These are phyloP conservation scores for Venturia nashicola DNA, from an alignment of 2,329 filamentous ascomycete species.

Conservation along the genomic window DNA sequence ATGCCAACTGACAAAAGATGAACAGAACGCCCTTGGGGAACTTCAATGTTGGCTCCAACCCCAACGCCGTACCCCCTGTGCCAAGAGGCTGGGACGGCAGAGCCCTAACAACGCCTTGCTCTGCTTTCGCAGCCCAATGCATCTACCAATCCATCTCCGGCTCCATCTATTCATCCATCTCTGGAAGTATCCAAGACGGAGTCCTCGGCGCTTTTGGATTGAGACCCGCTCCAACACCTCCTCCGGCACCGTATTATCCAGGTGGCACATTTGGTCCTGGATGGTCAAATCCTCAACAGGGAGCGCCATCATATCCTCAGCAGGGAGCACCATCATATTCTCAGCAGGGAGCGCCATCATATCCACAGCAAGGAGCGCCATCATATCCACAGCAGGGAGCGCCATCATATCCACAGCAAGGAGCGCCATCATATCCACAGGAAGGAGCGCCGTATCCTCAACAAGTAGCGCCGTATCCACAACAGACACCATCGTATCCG, in stretches of 20 bases:
- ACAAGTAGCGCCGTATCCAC: not conserved
- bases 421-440: no score
- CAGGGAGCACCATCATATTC: not conserved
- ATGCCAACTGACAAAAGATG: not conserved
- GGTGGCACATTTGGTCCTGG: not conserved
- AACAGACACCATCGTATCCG: no score
- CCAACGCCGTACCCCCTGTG: not conserved
- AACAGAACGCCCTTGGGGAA: not conserved
- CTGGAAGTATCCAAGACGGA: not conserved
- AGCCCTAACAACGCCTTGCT: not conserved
- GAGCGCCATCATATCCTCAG: not conserved
- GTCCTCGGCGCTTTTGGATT: not conserved
- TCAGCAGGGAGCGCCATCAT: not conserved
- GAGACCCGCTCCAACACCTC: not conserved
- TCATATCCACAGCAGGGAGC: not conserved
- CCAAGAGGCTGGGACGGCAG: not conserved
- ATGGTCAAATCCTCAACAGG: not conserved
- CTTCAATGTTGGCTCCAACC: not conserved
- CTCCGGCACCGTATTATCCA: not conserved
- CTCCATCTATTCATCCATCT: not conserved
- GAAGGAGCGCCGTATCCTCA: not conserved
- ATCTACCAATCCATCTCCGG: not conserved
- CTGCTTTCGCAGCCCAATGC: not conserved
- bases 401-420: not conserved
- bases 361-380: not conserved